Base-by-base conservation (phyloP, 495 filamentous ascomycete species). In the Aspergillus avenaceus region DNA sequence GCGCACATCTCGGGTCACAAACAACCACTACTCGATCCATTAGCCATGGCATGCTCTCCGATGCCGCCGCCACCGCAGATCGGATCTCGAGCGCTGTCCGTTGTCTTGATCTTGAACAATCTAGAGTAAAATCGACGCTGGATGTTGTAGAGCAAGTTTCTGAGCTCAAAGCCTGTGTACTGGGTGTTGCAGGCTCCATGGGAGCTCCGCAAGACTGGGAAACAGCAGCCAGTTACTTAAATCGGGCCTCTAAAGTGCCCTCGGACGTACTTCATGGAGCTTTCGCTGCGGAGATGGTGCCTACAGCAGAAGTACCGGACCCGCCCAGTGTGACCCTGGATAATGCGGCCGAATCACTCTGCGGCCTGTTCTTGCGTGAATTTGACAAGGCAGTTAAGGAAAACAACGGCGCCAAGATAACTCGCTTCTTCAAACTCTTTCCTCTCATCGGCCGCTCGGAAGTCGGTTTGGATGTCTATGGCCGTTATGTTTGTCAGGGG, bases 131-230 rank as follows among this genome's bases (percentile, higher is more conserved):
- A 56, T 84, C 87, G 21, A 97, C 95, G 6, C 71, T 98, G 41
- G 83, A 85, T 28, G 91, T 98, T 19, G 93, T 97, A 4, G 92
- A 97, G 61, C 91, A 96, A 65, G 95, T 98, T 5, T 84, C 88
- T 7, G 93, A 98, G 71, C 85, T 98, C 41, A 97, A 97, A 66
- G 83, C 91, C 6, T 98, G 93, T 61, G 88, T 97, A 32, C 80
- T 96, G 16, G 95, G 93, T n/a, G 91, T 97, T 22, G 83, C 88
- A 12, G 91, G 90, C 14, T 91, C 88, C 32, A 97, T 98, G 93
- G 95, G 93, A 11, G 93, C 90, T 2, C 87, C 95, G 31, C 93
- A 98, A 67, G 95, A 97, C 69, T 98, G 95, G 95, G 93, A 98
- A 71, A 92, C 86, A 1, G 93, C 93, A 4, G 93, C 93, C 31